These are phyloP conservation scores for Curvularia sp. DNA, from an alignment of 2,329 filamentous ascomycete genomes.

Conservation along the genomic window DNA sequence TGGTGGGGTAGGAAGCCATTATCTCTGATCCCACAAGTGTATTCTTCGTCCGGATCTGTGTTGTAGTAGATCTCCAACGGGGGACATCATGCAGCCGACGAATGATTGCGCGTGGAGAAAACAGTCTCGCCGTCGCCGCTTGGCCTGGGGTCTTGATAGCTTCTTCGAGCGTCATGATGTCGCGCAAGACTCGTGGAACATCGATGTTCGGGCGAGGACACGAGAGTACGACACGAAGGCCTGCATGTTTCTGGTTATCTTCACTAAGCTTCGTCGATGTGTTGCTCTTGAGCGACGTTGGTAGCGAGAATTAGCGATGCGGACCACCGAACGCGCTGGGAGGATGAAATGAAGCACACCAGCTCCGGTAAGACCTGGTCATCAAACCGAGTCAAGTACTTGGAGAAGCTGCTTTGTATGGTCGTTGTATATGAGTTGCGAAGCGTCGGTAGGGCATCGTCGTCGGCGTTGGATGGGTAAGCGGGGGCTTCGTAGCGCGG, in stretches of 20 bases:
- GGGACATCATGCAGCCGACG: not conserved
- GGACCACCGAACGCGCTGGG: constrained; percentile 3
- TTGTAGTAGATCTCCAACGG: too few relatives aligned
- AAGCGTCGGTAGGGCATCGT: constrained; percentile 1
- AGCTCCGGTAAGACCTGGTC: not conserved
- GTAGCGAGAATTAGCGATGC: not conserved
- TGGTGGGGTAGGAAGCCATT: not conserved
- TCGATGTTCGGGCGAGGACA: not conserved
- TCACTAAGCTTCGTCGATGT: not conserved
- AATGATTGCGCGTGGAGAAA: not conserved
- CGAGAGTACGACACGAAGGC: not conserved
- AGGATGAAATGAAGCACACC: not conserved
- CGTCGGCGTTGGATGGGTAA: not conserved
- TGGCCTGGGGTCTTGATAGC: not conserved
- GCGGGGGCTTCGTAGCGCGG: not conserved
- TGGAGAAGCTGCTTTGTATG: not conserved
- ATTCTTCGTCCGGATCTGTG: not conserved
- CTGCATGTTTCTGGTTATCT: not conserved
- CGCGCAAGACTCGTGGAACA: not conserved
- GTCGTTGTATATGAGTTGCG: not conserved
- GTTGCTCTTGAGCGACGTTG: not conserved
- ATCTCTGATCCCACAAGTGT: not conserved
- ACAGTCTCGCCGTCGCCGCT: not conserved
- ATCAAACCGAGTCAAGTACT: not conserved
- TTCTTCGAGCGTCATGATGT: not conserved